phyloP scores from a whole-genome alignment of 768 basidiomycete species.

The Trametes maxima region DNA sequence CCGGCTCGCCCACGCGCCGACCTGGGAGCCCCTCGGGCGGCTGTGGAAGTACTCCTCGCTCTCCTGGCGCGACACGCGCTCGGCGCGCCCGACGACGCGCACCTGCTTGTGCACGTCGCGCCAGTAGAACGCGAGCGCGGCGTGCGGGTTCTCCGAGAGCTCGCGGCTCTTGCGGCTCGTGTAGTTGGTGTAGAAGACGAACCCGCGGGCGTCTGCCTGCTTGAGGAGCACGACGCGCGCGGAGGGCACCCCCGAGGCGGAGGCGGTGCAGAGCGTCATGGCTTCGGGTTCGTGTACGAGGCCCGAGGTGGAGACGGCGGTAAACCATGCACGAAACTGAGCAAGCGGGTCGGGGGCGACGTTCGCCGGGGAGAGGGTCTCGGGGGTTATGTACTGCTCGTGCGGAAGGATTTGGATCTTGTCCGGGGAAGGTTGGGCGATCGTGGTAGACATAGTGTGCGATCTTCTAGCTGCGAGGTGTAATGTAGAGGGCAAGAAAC shows the following conservation, averaged over 20 bases:
- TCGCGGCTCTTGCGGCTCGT: slow-evolving; percentile 89
- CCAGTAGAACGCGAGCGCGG: slow-evolving; percentile 92
- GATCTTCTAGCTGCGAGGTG: neutral
- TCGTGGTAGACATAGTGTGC: slow-evolving; percentile 24
- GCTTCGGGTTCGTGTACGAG: slow-evolving; percentile 85
- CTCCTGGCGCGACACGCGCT: slow-evolving; percentile 72
- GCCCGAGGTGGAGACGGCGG: slow-evolving; percentile 53
- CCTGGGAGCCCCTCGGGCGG: slow-evolving; percentile 78
- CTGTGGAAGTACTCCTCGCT: slow-evolving; percentile 81
- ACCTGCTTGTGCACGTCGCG: slow-evolving; percentile 78
- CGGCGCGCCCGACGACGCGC: slow-evolving; percentile 82
- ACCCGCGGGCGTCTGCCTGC: slow-evolving; percentile 84
- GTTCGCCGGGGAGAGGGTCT: slow-evolving; percentile 60
- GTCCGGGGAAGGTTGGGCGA: slow-evolving; percentile 50
- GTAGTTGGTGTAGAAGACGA: slow-evolving; percentile 98
- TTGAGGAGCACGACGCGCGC: slow-evolving; percentile 91
- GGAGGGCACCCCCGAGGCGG: slow-evolving; percentile 75
- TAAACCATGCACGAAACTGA: slow-evolving; percentile 90
- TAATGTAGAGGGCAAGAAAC: neutral
- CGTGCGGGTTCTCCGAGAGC: slow-evolving; percentile 73
- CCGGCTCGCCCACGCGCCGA: slow-evolving; percentile 93
- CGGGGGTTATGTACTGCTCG: slow-evolving; percentile 73
- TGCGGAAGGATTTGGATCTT: slow-evolving; percentile 73
- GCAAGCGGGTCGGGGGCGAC: slow-evolving; percentile 71
- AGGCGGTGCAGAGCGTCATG: slow-evolving; percentile 79